Conservation (phyloP, 2,329 filamentous ascomycete species). For the Passalora sequoiae region DNA sequence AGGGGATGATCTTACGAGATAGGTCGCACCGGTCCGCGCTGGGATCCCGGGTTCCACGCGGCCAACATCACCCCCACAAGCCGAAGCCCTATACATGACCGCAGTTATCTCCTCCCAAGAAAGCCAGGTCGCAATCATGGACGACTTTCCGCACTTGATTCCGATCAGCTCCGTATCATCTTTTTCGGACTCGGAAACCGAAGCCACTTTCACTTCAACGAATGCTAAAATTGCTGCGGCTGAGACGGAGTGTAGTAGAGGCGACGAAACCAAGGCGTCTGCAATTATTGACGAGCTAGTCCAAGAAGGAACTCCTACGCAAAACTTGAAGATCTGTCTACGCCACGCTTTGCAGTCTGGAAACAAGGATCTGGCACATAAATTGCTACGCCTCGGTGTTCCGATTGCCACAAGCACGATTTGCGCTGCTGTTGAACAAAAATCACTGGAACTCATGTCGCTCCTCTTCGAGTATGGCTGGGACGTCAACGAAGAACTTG, state of each 20-base stretch:
- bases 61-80: no score
- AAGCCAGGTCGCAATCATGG: no score
- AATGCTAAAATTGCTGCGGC: not conserved
- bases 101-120: no score
- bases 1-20: no score
- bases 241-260: not conserved
- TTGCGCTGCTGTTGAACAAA: not conserved
- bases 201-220: not conserved
- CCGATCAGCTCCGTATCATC: not conserved
- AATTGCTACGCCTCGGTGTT: not conserved
- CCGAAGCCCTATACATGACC: no score
- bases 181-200: not conserved
- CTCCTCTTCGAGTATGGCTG: not conserved
- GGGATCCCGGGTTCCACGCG: no score
- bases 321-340: not conserved
- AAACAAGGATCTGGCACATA: not conserved
- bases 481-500: not conserved
- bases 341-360: not conserved
- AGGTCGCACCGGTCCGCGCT: no score
- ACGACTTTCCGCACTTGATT: not conserved
- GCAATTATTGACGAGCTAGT: not conserved
- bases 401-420: not conserved
- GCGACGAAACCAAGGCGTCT: not conserved
- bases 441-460: not conserved
- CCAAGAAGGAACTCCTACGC: not conserved